Evolutionary conservation across 2,329 filamentous ascomycete genomes (phyloP).

Genomic region (Botryotinia calthae): DNA sequence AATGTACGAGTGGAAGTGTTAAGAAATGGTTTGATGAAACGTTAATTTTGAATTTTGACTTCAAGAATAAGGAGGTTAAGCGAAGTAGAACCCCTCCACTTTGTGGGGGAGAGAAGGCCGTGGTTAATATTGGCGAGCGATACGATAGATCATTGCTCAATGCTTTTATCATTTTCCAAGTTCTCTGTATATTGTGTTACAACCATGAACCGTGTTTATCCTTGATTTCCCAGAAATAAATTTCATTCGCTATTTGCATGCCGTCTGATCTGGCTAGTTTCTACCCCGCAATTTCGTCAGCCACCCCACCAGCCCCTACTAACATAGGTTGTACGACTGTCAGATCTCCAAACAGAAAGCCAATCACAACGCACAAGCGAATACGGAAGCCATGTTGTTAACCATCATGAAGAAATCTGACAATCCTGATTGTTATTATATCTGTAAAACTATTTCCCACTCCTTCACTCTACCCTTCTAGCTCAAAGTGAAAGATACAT

Average conservation of each 20-base stretch:
- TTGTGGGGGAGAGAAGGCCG: neutral
- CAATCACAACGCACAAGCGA: neutral
- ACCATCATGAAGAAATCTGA: neutral
- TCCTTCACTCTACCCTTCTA: neutral
- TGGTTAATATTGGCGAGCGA: neutral
- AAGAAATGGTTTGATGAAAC: neutral
- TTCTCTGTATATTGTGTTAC: neutral
- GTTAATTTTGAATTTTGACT: neutral
- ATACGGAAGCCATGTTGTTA: neutral
- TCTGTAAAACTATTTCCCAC: neutral
- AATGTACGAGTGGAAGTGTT: neutral
- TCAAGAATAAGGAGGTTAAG: neutral
- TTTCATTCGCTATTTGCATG: neutral
- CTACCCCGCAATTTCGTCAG: neutral
- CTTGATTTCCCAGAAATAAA: neutral
- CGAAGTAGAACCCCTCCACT: neutral
- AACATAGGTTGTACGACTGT: neutral
- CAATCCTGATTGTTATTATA: neutral
- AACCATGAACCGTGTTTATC: neutral
- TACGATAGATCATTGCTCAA: neutral
- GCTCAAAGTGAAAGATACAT: neutral
- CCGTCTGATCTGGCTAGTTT: neutral
- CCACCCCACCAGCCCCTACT: neutral
- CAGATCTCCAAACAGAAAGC: neutral
- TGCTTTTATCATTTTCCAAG: neutral